phyloP scores from a whole-genome alignment of 1,284 basidiomycete genomes.

The Trichosporon sp. region DNA sequence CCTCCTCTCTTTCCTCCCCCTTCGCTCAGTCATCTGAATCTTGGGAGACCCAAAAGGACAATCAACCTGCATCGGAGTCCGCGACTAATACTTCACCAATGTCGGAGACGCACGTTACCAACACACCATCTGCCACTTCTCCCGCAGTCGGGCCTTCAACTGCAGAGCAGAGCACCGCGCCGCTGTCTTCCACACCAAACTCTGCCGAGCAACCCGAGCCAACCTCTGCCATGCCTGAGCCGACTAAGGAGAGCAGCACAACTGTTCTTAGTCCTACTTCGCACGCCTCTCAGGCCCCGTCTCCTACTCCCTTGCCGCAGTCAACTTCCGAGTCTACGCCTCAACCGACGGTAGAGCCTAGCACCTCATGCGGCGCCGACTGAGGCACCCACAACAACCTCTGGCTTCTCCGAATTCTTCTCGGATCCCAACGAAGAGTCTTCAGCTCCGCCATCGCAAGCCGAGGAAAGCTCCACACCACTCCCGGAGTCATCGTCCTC shows the following conservation, averaged over 20 bases:
- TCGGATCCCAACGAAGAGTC: background rate
- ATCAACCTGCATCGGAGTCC: background rate
- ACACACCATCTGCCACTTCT: background rate
- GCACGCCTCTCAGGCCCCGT: background rate
- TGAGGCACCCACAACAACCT: background rate
- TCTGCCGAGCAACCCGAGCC: background rate
- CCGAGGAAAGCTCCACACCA: background rate
- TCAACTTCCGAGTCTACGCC: background rate
- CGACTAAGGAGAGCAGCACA: background rate
- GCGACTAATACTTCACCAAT: background rate
- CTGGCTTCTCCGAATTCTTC: background rate
- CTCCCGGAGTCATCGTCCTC: background rate
- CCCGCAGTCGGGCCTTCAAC: background rate
- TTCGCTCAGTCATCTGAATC: background rate
- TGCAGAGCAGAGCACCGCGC: background rate
- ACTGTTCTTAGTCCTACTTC: background rate
- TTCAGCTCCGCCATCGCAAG: background rate
- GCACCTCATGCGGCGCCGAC: background rate
- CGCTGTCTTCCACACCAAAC: background rate
- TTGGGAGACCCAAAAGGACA: background rate
- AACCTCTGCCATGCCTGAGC: background rate
- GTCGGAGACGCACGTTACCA: background rate
- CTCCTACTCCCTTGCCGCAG: background rate
- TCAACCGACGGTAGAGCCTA: background rate
- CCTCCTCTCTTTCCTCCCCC: background rate